phyloP scores from a whole-genome alignment of 371 early-diverging fungal species.

The Mucor plumbeus region DNA sequence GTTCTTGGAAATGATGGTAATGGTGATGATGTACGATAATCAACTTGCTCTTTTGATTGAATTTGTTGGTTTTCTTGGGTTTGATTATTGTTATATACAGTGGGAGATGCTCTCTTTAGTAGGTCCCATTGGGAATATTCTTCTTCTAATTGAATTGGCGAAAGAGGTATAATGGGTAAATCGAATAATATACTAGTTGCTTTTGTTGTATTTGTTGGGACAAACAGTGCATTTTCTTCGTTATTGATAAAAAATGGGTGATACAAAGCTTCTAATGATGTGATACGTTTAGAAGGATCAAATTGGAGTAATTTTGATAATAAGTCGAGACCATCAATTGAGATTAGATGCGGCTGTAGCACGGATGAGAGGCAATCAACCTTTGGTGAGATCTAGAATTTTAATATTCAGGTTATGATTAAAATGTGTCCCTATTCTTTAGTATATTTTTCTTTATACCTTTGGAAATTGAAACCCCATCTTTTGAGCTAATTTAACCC shows the following conservation, averaged over 20 bases:
- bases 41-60: neutral
- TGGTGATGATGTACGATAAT: neutral
- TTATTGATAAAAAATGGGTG: conserved; percentile 65
- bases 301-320: conserved; percentile 69
- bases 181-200: conserved; percentile 16
- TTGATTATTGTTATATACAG: neutral
- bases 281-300: conserved; percentile 81
- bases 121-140: conserved; percentile 18
- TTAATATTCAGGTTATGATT: neutral
- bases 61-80: neutral
- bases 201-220: neutral
- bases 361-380: conserved; percentile 1
- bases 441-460: conserved; percentile 10
- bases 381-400: conserved; percentile 3
- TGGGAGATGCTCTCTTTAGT: neutral
- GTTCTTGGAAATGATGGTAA: conserved; percentile 1
- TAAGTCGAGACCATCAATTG: conserved; percentile 28
- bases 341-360: conserved; percentile 1
- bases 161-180: conserved; percentile 33
- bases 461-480: conserved; percentile 65
- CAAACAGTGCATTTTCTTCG: neutral
- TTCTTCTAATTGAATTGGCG: conserved; percentile 27
- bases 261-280: conserved; percentile 71
- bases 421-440: neutral
- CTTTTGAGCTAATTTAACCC: conserved; percentile 60